Conservation (phyloP, 495 filamentous ascomycete species). For the Podospora conica region DNA sequence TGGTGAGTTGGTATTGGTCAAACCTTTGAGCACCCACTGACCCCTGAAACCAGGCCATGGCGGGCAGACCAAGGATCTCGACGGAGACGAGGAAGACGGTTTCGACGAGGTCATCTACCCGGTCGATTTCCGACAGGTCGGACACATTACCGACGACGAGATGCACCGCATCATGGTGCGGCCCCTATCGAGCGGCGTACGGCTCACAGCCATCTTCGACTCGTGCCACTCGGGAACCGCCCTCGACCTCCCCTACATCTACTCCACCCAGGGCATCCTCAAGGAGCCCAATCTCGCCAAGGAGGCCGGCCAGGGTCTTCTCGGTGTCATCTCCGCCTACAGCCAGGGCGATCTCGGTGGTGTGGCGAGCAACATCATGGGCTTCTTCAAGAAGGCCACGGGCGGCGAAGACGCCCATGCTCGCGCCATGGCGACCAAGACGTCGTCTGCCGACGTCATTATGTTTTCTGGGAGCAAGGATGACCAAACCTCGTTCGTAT, state of each 20-base stretch:
- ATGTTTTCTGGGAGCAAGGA: slow-evolving; percentile 98
- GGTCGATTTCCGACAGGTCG: slow-evolving; percentile 82
- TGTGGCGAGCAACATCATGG: slow-evolving; percentile 72
- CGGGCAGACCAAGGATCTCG: slow-evolving; percentile 91
- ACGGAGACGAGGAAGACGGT: slow-evolving; percentile 91
- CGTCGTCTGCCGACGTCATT: slow-evolving; percentile 89
- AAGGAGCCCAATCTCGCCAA: slow-evolving; percentile 98
- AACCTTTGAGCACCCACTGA: background rate
- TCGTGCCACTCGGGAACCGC: slow-evolving; percentile 98
- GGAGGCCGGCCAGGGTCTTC: slow-evolving; percentile 89
- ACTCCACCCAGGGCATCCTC: slow-evolving; percentile 89
- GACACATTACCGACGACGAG: slow-evolving; percentile 96
- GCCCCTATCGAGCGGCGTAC: slow-evolving; percentile 73
- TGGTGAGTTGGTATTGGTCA: slow-evolving; percentile 46
- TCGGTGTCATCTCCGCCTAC: slow-evolving; percentile 85
- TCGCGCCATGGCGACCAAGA: slow-evolving; percentile 79
- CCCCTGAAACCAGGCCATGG: slow-evolving; percentile 63
- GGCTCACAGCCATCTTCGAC: slow-evolving; percentile 96
- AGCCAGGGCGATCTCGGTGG: slow-evolving; percentile 82
- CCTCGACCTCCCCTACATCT: slow-evolving; percentile 93
- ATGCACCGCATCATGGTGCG: slow-evolving; percentile 97
- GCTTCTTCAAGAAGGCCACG: slow-evolving; percentile 90
- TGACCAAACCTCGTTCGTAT: slow-evolving; percentile 82
- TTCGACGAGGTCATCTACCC: slow-evolving; percentile 99
- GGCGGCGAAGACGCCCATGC: slow-evolving; percentile 76